Percentiles rank a stretch among this genome's conserved stretches.
phyloP scores from a whole-genome alignment of 2,329 filamentous ascomycete genomes.

The Diaporthe sp. region DNA sequence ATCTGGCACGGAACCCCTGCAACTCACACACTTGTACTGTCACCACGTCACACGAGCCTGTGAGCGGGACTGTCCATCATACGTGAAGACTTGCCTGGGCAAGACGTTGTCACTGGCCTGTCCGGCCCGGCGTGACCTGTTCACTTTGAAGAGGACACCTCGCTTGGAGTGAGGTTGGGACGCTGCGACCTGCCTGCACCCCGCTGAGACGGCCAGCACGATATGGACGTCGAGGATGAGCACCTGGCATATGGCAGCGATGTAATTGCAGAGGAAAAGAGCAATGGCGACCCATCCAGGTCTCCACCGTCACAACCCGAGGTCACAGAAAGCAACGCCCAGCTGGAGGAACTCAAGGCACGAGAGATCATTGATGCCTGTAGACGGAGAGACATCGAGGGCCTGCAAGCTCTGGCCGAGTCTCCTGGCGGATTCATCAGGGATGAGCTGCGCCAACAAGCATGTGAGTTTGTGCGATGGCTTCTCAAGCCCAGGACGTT shows the following conservation, averaged over 20 bases:
- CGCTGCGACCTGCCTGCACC: not conserved
- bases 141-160: not conserved
- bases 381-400: slow-evolving; percentile 66
- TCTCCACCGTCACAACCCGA: not conserved
- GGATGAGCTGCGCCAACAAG: slow-evolving; percentile 77
- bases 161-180: not conserved
- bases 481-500: slow-evolving; percentile 1
- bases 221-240: slow-evolving; percentile 31
- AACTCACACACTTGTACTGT: not conserved
- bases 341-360: slow-evolving; percentile 50
- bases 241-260: not conserved
- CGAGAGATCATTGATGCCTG: slow-evolving; percentile 72
- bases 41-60: not conserved
- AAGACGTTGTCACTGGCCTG: not conserved
- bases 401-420: slow-evolving; percentile 70
- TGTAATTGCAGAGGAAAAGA: not conserved
- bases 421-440: slow-evolving; percentile 76
- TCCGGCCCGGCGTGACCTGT: not conserved
- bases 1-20: not conserved
- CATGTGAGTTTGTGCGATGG: slow-evolving; percentile 75
- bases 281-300: slow-evolving; percentile 29
- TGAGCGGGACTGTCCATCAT: not conserved
- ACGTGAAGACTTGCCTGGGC: not conserved
- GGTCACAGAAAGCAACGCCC: not conserved
- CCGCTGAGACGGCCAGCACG: not conserved